phyloP scores from a whole-genome alignment of 305 asterid species.

The Monarda citriodora region DNA sequence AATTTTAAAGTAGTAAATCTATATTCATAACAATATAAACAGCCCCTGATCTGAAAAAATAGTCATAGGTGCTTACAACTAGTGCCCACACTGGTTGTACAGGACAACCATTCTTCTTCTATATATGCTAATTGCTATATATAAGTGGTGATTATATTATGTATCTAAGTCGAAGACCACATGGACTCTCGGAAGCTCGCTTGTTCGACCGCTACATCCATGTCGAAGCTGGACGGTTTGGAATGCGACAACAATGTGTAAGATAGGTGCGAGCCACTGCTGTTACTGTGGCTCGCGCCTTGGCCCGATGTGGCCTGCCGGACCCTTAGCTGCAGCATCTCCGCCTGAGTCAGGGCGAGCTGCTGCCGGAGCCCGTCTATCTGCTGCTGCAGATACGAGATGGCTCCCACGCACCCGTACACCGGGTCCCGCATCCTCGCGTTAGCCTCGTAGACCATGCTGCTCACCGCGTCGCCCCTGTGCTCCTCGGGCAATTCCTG shows the following conservation, averaged over 20 bases:
- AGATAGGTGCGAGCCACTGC: constrained; percentile 34
- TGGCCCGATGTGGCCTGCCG: constrained; percentile 42
- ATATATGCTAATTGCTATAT: too few species aligned
- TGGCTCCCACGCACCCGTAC: constrained; percentile 91
- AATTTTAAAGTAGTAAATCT: neutral
- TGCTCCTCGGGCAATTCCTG: constrained; percentile 81
- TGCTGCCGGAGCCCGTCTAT: constrained; percentile 62
- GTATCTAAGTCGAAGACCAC: constrained; percentile 24
- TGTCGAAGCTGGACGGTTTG: constrained; percentile 56
- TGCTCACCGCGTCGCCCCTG: constrained; percentile 81
- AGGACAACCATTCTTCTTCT: neutral
- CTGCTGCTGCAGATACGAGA: constrained; percentile 84
- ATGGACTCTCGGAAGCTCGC: constrained; percentile 21
- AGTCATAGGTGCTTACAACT: constrained; percentile 3
- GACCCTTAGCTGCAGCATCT: constrained; percentile 74
- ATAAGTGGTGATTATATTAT: neutral
- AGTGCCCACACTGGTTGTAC: neutral
- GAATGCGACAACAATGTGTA: constrained; percentile 19
- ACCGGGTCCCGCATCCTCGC: constrained; percentile 92
- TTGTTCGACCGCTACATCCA: constrained; percentile 64
- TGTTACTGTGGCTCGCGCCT: constrained; percentile 12
- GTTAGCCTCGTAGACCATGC: constrained; percentile 93
- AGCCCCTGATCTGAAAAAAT: constrained; percentile 17
- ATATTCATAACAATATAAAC: constrained; percentile 10
- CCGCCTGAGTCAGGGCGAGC: constrained; percentile 79